phyloP scores from a whole-genome alignment of 164 flowering plant species.

The Stephania yunnanensis region DNA sequence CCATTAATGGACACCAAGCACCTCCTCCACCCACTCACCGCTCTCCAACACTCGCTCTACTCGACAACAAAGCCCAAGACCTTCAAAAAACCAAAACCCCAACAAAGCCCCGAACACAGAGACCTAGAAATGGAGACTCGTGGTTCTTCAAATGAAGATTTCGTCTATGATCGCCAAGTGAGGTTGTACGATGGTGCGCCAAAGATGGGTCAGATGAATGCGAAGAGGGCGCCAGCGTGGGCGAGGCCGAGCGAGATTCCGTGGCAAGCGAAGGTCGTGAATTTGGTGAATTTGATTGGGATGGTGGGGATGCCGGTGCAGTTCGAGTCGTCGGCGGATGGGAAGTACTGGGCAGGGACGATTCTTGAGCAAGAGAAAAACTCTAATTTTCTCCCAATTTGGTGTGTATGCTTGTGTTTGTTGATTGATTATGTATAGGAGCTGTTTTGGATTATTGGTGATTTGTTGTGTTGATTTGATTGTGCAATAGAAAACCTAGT shows the following conservation, averaged over 20 bases:
- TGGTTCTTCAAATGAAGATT: neutral
- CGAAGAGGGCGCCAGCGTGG: conserved; percentile 9
- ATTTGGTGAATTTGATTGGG: conserved; percentile 54
- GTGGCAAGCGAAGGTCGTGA: conserved; percentile 51
- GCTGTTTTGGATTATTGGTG: too few relatives aligned
- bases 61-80: neutral
- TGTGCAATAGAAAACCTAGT: neutral
- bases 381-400: conserved; percentile 12
- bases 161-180: neutral
- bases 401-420: conserved; percentile 7
- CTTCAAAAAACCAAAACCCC: neutral
- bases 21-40: conserved; percentile 7
- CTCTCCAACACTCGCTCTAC: conserved; percentile 10
- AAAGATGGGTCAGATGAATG: neutral
- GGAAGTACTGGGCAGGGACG: conserved; percentile 51
- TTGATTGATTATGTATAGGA: too few relatives aligned
- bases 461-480: neutral
- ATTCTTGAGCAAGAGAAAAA: conserved; percentile 30
- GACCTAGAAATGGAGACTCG: neutral
- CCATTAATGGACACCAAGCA: neutral
- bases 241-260: conserved; percentile 58
- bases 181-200: neutral
- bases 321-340: conserved; percentile 34
- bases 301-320: conserved; percentile 37
- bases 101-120: neutral